phyloP scores from a whole-genome alignment of 2,329 filamentous ascomycete genomes.

The Emydomyces testavorans region DNA sequence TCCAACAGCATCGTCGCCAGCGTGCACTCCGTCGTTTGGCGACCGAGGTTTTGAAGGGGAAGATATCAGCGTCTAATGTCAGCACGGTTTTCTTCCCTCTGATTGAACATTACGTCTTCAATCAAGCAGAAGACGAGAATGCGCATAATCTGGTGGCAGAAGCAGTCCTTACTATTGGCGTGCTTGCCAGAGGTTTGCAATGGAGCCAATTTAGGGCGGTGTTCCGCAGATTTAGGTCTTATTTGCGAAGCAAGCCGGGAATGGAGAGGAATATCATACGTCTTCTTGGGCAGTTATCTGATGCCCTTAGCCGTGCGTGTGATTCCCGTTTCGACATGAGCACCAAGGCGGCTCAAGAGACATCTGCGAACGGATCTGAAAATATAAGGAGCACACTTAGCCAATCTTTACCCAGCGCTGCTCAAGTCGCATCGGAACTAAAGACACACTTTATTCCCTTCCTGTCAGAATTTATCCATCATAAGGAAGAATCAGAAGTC shows the following conservation, averaged over 20 bases:
- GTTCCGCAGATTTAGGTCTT: slow-evolving; percentile 70
- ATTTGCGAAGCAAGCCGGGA: slow-evolving; percentile 68
- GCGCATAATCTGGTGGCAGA: slow-evolving; percentile 77
- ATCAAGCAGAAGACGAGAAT: slow-evolving; percentile 62
- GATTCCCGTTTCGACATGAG: slow-evolving; percentile 9
- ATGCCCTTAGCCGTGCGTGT: slow-evolving; percentile 53
- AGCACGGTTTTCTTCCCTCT: slow-evolving; percentile 81
- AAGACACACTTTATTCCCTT: slow-evolving; percentile 64
- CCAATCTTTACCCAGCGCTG: slow-evolving; percentile 52
- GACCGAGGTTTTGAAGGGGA: slow-evolving; percentile 50
- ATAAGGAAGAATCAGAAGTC: slow-evolving; percentile 90
- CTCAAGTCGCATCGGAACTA: slow-evolving; percentile 62
- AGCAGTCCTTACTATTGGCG: slow-evolving; percentile 67
- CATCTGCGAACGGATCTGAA: slow-evolving; percentile 21
- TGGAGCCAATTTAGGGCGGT: slow-evolving; percentile 85
- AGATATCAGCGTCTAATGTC: slow-evolving; percentile 64
- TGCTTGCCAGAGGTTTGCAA: slow-evolving; percentile 62
- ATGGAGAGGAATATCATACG: slow-evolving; percentile 76
- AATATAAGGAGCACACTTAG: slow-evolving; percentile 39
- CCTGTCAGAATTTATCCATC: slow-evolving; percentile 72
- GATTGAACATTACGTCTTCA: slow-evolving; percentile 87
- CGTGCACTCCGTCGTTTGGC: slow-evolving; percentile 71
- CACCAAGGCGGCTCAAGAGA: slow-evolving; percentile 17
- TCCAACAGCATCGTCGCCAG: slow-evolving; percentile 73
- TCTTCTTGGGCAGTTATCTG: slow-evolving; percentile 68